Conservation (phyloP, 805 yeast species). For the Yamadazyma sp. region DNA sequence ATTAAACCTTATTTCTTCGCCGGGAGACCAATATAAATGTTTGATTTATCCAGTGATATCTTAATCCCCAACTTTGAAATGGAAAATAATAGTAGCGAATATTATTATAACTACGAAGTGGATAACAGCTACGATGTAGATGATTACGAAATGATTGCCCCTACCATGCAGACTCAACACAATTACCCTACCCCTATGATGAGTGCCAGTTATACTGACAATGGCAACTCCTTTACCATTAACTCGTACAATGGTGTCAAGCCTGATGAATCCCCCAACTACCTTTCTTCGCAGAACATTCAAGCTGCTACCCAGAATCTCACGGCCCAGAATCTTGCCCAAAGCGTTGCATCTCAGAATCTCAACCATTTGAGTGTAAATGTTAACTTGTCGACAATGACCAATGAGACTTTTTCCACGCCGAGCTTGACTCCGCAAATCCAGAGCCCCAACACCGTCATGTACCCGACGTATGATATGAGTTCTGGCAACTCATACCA, state of each 20-base stretch:
- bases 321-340: no score
- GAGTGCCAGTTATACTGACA: no score
- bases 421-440: constrained; percentile 16
- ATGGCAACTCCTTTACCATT: no score
- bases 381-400: constrained; percentile 11
- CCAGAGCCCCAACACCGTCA: constrained; percentile 13
- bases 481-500: constrained; percentile 9
- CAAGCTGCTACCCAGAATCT: no score
- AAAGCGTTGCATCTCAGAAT: no score
- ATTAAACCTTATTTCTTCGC: no score
- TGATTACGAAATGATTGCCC: no score
- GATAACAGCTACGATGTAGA: constrained; percentile 4
- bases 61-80: constrained; percentile 14
- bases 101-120: constrained; percentile 13
- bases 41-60: constrained; percentile 16
- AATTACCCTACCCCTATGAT: no score
- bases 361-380: constrained; percentile 8
- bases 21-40: constrained; percentile 9
- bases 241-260: not conserved
- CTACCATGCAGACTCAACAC: no score
- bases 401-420: constrained; percentile 10
- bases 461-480: constrained; percentile 12
- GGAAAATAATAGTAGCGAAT: constrained; percentile 14
- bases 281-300: constrained; percentile 1
- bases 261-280: constrained; percentile 1